Evolutionary conservation across 495 filamentous ascomycete genomes (phyloP), one percentile per base, ranked within the genome.

Genomic region (Sordaria brevicollis): DNA sequence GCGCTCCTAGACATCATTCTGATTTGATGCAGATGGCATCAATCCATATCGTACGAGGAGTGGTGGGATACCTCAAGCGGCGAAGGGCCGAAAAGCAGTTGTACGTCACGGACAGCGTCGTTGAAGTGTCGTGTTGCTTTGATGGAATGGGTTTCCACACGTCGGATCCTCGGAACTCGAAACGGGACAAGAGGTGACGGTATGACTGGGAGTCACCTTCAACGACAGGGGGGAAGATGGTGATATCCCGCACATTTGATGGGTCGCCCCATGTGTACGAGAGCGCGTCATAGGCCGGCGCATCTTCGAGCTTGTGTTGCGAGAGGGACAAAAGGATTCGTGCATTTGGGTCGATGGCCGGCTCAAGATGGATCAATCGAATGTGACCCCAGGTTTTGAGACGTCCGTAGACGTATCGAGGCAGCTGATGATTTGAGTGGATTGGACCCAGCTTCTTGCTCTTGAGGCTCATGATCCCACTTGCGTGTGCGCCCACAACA

Each of bases 211-310:
- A 54, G 6, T 13, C 43, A 54, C 43, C 13, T 54, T 5, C 19
- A 54, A 2, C 6, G 0, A 0, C 25, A 2, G 41, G 41, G 2
- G 41, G 21, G 25, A 25, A 0, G 41, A 25, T 49, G 9, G 41
- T 49, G 9, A 69, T 69, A 17, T 25, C 34, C 41, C 36, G 41
- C 31, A 33, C 33, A 5, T 33, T 33, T 29, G 67, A 43, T 8
- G 67, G 19, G 36, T 69, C 67, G 1, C 39, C 67, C 67, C 43
- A 69, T 1, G 43, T 69, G 34, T 69, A 69, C 67, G 67, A 69
- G n/a, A 65, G 67, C 7, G 67, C 67, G n/a, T 35, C 21, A 29
- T 68, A 57, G 8, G 38, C 5, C 17, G 38, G 37, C 15, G 37
- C 15, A 17, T 39, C 37, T 39, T 8, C 0, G 37, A 39, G 0